Evolutionary conservation across 2,329 filamentous ascomycete species (phyloP), one percentile per base, ranked within the genome.

Genomic region (Aspergillus hiratsukae): DNA sequence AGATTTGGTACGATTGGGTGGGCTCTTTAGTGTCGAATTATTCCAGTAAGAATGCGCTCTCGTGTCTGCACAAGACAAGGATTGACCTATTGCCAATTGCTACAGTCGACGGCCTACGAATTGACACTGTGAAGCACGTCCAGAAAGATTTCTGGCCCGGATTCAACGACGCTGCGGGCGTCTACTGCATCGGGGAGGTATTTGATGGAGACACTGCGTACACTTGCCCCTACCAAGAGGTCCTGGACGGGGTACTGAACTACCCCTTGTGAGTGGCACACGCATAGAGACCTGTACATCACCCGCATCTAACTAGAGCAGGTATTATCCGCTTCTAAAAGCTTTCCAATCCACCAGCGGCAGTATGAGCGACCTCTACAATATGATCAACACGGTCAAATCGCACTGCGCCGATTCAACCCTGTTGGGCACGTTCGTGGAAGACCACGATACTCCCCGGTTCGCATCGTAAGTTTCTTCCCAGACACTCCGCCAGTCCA

Each of bases 361-460:
- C 10, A 73, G 70, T 31, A 73, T 75, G 8, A 63, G 62, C 49
- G 64, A 70, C 10, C 64, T 76, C 5, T 69, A 68, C 46, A 62
- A 68, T 48, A 72, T 70, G 65, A 70, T 75, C 51, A 66, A 65
- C 56, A 66, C 64, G 2, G 69, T 74, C 17, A 66, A 69, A 21
- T 65, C 62, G 0, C 57, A 60, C 19, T 80, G 76, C 54, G 48
- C 58, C 0, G 78, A 85, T 65, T 72, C 79, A 0, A 74, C 76
- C 1, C 72, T 79, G 5, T 71, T 84, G 6, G 83, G 78, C 6
- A 79, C 74, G 1, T 87, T 87, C 59, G 67, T 82, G 11, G 84
- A 87, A 64, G 87, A 86, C 66, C 84, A 87, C 66, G 84, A 87
- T 66, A 80, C 82, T 57, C 70, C 81, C 4, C 81, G 84, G 17